Base-by-base conservation (phyloP, 2,329 filamentous ascomycete species). In the Ambrosiella beaveri region DNA sequence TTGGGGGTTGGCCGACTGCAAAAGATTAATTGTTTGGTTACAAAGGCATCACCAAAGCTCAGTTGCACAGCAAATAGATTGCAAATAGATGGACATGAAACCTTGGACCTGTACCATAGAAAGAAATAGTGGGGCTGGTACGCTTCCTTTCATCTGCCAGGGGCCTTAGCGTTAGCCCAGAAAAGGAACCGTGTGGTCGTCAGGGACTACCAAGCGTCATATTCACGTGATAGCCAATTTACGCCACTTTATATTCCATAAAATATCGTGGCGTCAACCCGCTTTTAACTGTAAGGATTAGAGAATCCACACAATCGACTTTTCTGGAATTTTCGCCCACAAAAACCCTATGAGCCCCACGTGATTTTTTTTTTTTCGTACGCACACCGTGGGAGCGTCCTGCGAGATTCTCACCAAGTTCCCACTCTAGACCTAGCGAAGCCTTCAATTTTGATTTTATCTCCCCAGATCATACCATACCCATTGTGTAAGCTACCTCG, bases 361-460 rank as follows among this genome's bases (percentile, higher is more conserved):
- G 59, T 61, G 59, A 61, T 47, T 19, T 2, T 57, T 54, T 57
- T 57, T 61, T 57, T 61, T 54, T 37, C 27, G 27, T 53, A 45
- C 59, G 59, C 57, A 59, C 59, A 61, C 56, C 54, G 54, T 52
- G 56, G 54, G 41, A 47, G 51, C 59, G 51, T 49, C 45, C 45
- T 58, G 59, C 41, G 53, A 58, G 59, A 61, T 58, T 61, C 59
- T 61, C 59, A 58, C 59, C 52, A 61, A 61, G 56, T 61, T 61
- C 53, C 54, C 59, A 58, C 59, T 58, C 56, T 61, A 52, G 52
- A 61, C 56, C 56, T 61, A 61, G 59, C 53, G 59, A 61, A 56
- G 51, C 50, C 56, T 54, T 61, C 56, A 61, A 56, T 61, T 53
- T 61, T 49, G 59, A 61, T 61, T 56, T 60, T 52, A 61, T 56